phyloP scores from a whole-genome alignment of 1,284 basidiomycete genomes.

The Microbotryum intermedium region DNA sequence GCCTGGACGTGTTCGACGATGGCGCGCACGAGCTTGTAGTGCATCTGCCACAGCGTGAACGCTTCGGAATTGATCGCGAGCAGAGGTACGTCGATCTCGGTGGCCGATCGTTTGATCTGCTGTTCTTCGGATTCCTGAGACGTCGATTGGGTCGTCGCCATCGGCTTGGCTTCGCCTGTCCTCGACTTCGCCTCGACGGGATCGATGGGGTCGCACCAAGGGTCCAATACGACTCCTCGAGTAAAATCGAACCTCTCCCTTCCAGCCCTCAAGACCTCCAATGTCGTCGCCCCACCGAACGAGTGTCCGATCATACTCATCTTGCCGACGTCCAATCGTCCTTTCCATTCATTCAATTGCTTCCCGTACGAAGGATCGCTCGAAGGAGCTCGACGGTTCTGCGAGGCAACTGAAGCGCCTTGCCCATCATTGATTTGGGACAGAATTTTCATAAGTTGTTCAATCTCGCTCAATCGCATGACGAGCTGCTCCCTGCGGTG shows the following conservation, averaged over 20 bases:
- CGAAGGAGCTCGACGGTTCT: conserved; percentile 19
- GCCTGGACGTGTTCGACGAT: conserved; percentile 33
- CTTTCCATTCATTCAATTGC: conserved; percentile 29
- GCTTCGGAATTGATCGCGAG: conserved; percentile 44
- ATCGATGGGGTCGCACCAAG: conserved; percentile 24
- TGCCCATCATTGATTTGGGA: conserved; percentile 36
- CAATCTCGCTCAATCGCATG: conserved; percentile 44
- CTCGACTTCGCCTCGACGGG: conserved; percentile 2
- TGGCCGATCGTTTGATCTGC: background rate
- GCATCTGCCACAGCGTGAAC: conserved; percentile 37
- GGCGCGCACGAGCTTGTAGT: conserved; percentile 34
- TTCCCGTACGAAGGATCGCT: background rate
- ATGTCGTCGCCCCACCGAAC: conserved; percentile 35
- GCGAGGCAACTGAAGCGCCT: conserved; percentile 10
- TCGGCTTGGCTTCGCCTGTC: background rate
- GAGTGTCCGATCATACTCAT: conserved; percentile 32
- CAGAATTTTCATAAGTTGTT: conserved; percentile 39
- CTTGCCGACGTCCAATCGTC: conserved; percentile 29
- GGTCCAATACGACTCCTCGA: conserved; percentile 28
- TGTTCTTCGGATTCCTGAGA: background rate
- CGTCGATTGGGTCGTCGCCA: background rate
- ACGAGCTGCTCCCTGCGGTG: conserved; percentile 44
- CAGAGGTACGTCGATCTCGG: conserved; percentile 38
- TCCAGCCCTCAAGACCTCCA: conserved; percentile 17
- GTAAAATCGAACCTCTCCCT: conserved; percentile 8